Evolutionary conservation across 192 early-diverging fungal species (phyloP), one percentile per base, ranked within the genome.

Genomic region (Gamsiella multidivaricata): DNA sequence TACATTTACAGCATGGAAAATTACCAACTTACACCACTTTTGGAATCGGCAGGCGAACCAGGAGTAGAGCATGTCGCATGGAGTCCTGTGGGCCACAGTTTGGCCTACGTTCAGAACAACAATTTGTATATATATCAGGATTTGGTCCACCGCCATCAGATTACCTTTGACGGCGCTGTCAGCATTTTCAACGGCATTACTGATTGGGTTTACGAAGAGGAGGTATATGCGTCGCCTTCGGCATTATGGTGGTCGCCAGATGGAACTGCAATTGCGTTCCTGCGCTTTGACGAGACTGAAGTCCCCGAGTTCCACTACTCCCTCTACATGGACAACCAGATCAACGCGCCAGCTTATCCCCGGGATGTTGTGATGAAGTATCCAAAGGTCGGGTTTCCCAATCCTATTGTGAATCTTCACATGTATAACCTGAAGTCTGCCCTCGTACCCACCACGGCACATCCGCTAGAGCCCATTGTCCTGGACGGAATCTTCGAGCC

Each of bases 131-230:
- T 96, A 20, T 92, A 90, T 3, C 39, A 87, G 41, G 90, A 95
- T 67, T 78, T 92, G 67, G 39, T 37, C 53, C 78, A 83, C 17
- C 90, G 94, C 56, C 86, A 87, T 45, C 90, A 89, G 43, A 83
- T 98, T 32, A 99, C 97, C 2, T 87, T 82, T 51, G 96, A 97
- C 75, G 95, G 96, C 15, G 90, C 91, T 26, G 81, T 81, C 32
- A 86, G 82, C 26, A 86, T 97, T 22, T 92, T 96, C 65, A 98
- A 98, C 70, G 97, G 96, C 8, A 85, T 97, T 8, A 90, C 95
- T n/a, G 97, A 99, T 80, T 99, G 97, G 97, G 96, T 97, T 0
- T 99, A 99, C 62, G 96, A 98, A 79, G 97, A 99, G 74, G 97
- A 99, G 71, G 93, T 99, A 1, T 86, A 94, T 49, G 81, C 65